Percentiles rank a stretch among this genome's conserved stretches.
phyloP scores from a whole-genome alignment of 306 rosid genomes.

The Dicorynia guianensis region DNA sequence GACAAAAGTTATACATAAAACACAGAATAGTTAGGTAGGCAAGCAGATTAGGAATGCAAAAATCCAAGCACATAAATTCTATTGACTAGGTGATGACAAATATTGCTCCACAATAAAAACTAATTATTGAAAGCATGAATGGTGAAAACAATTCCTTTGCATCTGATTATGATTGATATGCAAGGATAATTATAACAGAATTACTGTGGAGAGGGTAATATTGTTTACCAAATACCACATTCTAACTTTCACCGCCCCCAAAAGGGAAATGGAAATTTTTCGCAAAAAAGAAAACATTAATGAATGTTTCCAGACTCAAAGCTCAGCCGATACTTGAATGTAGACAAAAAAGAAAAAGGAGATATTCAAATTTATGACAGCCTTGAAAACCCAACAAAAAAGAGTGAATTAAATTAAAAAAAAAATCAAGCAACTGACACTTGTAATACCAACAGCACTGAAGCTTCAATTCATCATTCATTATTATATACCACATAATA shows the following conservation, averaged over 20 bases:
- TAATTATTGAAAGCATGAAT: conserved; percentile 10
- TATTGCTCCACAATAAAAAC: conserved; percentile 9
- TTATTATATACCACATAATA: no score
- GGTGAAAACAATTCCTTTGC: neutral
- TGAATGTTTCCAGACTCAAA: conserved; percentile 17
- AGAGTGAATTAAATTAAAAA: neutral
- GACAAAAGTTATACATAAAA: neutral
- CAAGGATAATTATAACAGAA: neutral
- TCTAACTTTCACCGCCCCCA: no score
- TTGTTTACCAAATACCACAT: no score
- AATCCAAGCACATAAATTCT: neutral
- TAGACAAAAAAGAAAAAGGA: neutral
- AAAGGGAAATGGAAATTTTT: neutral
- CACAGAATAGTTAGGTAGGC: neutral
- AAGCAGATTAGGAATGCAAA: conserved; percentile 3
- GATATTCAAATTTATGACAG: neutral
- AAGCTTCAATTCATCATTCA: neutral
- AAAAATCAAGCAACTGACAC: conserved; percentile 1
- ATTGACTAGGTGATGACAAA: neutral
- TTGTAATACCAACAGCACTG: neutral
- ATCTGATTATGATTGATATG: neutral
- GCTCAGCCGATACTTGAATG: neutral
- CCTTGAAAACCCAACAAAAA: neutral
- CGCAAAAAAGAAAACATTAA: neutral
- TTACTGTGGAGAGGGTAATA: no score